phyloP scores from a whole-genome alignment of 2,329 filamentous ascomycete genomes.

The Furcasterigmium furcatum region DNA sequence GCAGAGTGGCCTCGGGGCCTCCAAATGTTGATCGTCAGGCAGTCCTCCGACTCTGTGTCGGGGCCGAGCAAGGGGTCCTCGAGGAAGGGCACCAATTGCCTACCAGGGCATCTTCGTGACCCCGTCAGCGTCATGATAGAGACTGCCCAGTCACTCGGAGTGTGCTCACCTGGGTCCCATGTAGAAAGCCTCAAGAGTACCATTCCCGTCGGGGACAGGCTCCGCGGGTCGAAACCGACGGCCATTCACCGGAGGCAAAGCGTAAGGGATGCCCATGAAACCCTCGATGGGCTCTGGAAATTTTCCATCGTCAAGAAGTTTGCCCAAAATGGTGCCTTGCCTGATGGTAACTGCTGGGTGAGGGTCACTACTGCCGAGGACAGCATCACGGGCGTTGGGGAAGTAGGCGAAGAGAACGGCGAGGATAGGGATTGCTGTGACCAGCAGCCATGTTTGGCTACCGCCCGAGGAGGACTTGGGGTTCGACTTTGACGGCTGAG shows the following conservation, averaged over 20 bases:
- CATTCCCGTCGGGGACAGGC: not conserved
- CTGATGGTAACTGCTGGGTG: not conserved
- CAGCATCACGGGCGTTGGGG: not conserved
- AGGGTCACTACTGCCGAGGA: not conserved
- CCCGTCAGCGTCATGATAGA: too few relatives aligned
- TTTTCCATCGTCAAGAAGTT: not conserved
- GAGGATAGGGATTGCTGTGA: conserved; percentile 19
- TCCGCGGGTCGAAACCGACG: conserved; percentile 36
- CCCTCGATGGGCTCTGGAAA: conserved; percentile 22
- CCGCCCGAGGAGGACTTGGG: not conserved
- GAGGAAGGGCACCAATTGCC: not conserved
- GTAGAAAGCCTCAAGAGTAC: not conserved
- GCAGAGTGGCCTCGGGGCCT: not conserved
- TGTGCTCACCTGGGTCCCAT: not conserved
- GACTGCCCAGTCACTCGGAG: too few relatives aligned
- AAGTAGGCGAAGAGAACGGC: conserved; percentile 8
- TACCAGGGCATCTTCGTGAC: not conserved
- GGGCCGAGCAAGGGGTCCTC: not conserved
- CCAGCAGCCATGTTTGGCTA: not conserved
- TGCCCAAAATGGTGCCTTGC: not conserved
- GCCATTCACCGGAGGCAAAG: conserved; percentile 40
- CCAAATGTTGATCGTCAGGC: conserved; percentile 26
- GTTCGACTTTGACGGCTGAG: not conserved
- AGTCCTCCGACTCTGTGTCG: conserved; percentile 23
- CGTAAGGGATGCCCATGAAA: conserved; percentile 48